Base-by-base conservation (phyloP, 2,329 filamentous ascomycete species). In the Phoma sp. region DNA sequence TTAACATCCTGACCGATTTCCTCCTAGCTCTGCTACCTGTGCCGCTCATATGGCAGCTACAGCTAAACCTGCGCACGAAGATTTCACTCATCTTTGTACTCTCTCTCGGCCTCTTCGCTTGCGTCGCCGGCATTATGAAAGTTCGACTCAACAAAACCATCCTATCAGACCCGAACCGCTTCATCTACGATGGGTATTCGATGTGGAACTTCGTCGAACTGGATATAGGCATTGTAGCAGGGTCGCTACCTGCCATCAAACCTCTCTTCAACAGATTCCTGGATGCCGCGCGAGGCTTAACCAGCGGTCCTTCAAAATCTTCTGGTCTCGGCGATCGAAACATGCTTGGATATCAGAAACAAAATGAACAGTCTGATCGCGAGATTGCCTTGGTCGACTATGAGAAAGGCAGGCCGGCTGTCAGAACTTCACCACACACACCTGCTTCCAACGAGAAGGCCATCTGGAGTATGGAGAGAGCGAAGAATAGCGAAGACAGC, bases 131-230 rank as follows among this genome's bases (percentile, higher is more conserved):
- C 3, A 78, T 79, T 29, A 64, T 77, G 37, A 79, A 79, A 56
- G 70, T 74, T 0, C 63, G 72, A 6, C 64, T 69, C 22, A 77
- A 80, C 60, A 67, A 63, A 33, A 62, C 55, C n/a, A 72, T 76
- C 44, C 63, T 78, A 31, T 31, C 53, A 1, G 67, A 75, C 15
- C 58, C 57, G 0, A 76, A 81, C 49, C 71, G 65, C 19, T 72
- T 67, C 5, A 74, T 75, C 45, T 50, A 69, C 45, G 70, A 77
- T 55, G 63, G 63, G 6, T 80, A 79, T 64, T 75, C 74, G 13
- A 69, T 80, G 19, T 80, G 78, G 78, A 77, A 76, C 64, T 75
- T 72, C 54, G 71, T 80, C 41, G 77, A 80, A 57, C 71, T 80
- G 25, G 76, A 76, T 43, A 63, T 79, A 10, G 76, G 77, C 2